phyloP scores from a whole-genome alignment of 2,329 filamentous ascomycete genomes.

The Fusarium nelsonii region DNA sequence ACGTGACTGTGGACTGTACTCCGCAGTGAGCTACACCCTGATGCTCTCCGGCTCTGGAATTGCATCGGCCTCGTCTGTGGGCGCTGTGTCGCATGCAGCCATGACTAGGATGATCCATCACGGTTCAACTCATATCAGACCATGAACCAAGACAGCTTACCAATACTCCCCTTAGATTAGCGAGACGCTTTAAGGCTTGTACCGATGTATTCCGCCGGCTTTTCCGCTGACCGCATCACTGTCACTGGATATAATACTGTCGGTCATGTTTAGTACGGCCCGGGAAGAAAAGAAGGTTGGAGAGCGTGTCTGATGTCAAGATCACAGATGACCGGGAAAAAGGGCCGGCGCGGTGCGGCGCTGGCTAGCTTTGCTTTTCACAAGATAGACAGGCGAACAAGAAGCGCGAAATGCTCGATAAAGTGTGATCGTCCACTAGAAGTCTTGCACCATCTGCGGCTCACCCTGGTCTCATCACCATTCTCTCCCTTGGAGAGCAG shows the following conservation, averaged over 20 bases:
- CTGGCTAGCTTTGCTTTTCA: constrained; percentile 39
- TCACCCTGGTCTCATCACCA: constrained; percentile 50
- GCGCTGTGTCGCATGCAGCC: constrained; percentile 44
- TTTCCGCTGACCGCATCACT: not conserved
- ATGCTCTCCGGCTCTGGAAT: constrained; percentile 34
- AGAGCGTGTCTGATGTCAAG: not conserved
- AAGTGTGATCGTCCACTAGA: constrained; percentile 47
- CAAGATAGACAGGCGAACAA: constrained; percentile 34
- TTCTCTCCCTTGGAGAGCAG: constrained; percentile 43
- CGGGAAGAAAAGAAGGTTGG: not conserved
- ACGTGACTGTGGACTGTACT: constrained; percentile 37
- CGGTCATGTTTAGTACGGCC: not conserved
- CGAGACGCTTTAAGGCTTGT: not conserved
- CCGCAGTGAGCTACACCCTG: constrained; percentile 38
- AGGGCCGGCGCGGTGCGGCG: constrained; percentile 27
- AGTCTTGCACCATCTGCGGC: constrained; percentile 49
- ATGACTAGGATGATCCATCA: constrained; percentile 42
- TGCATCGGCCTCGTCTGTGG: constrained; percentile 34
- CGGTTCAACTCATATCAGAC: constrained; percentile 44
- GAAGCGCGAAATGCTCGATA: constrained; percentile 47
- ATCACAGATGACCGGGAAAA: constrained; percentile 16
- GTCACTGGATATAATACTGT: not conserved
- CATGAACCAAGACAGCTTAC: constrained; percentile 34
- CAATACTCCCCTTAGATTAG: not conserved
- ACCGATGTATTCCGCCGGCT: not conserved